Evolutionary conservation across 2,329 filamentous ascomycete species (phyloP), one percentile per base, ranked within the genome.

Genomic region (Parastagonospora avenae): DNA sequence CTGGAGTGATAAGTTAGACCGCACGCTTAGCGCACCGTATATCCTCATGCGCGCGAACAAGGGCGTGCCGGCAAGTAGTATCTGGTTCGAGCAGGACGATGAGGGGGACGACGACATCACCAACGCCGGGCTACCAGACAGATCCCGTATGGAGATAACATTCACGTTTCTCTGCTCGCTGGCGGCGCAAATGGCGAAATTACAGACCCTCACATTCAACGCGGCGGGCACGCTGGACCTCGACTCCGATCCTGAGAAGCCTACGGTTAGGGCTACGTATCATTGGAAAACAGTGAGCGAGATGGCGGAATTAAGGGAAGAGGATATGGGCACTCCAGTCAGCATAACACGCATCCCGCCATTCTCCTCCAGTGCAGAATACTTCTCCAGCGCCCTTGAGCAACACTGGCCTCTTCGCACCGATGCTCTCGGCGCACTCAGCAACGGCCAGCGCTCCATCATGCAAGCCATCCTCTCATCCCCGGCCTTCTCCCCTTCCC

Each of bases 11-110:
- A 38, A 48, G 4, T 32, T 55, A 4, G 31, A 55, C 9, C 64
- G 61, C 36, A 42, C 30, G 5, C 53, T 66, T 19, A 38, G 48
- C 4, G 54, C 50, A 2, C 64, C 64, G 3, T 64, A 55, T 28
- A 57, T 60, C 16, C 10, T 64, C 4, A 60, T 63, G 57, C 46
- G 36, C 1, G 42, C 31, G 11, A 44, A 37, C 8, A 29, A 44
- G 45, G 32, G 33, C 5, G 59, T 12, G 12, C 49, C 7, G 55
- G 61, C 10, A 32, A 47, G 14, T 37, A 48, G 8, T 47, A 57
- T 11, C 50, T 36, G 48, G 24, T 61, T 50, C 16, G 54, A 64
- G 37, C 36, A 38, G 3, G 45, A 51, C n/a, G 32, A 52, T 11
- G 42, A 56, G 2, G 62, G 59, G 28, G 49, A 41, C n/a, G 28